Conservation (phyloP, 441 rosid genomes). For the Eruca vesicaria region DNA sequence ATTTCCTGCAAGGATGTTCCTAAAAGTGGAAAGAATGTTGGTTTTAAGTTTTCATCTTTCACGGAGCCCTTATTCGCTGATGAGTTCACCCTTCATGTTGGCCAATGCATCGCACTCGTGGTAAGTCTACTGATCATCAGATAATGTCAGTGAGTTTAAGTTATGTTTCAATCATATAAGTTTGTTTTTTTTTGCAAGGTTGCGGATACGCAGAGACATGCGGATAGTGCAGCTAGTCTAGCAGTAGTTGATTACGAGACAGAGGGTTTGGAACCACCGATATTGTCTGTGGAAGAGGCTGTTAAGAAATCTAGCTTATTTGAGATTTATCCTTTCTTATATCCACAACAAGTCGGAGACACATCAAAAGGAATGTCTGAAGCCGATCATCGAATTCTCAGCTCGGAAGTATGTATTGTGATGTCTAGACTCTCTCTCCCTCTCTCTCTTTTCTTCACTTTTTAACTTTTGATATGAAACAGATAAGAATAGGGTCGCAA, state of each 20-base stretch:
- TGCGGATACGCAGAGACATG: constrained; percentile 80
- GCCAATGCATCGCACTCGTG: constrained; percentile 80
- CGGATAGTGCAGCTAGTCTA: constrained; percentile 63
- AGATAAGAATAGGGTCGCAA: constrained; percentile 81
- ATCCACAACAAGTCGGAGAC: constrained; percentile 70
- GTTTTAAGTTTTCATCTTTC: constrained; percentile 43
- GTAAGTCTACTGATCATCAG: constrained; percentile 45
- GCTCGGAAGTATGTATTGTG: constrained; percentile 53
- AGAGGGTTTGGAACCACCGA: constrained; percentile 61
- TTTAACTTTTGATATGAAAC: constrained; percentile 13
- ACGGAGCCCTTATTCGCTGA: constrained; percentile 69
- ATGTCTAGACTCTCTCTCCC: not conserved
- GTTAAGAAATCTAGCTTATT: constrained; percentile 59
- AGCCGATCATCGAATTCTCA: constrained; percentile 71
- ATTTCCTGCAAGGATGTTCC: constrained; percentile 73
- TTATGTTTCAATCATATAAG: constrained; percentile 7
- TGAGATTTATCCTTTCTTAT: constrained; percentile 45
- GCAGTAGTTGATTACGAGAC: constrained; percentile 61
- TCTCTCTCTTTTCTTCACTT: not conserved
- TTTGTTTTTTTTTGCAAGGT: constrained; percentile 45
- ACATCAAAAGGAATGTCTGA: constrained; percentile 79
- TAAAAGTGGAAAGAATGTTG: constrained; percentile 61
- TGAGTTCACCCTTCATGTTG: constrained; percentile 48
- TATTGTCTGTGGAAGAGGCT: constrained; percentile 78
- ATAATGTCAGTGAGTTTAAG: not conserved